phyloP scores from a whole-genome alignment of 1,139 yeast genomes.

The Candida sp. region DNA sequence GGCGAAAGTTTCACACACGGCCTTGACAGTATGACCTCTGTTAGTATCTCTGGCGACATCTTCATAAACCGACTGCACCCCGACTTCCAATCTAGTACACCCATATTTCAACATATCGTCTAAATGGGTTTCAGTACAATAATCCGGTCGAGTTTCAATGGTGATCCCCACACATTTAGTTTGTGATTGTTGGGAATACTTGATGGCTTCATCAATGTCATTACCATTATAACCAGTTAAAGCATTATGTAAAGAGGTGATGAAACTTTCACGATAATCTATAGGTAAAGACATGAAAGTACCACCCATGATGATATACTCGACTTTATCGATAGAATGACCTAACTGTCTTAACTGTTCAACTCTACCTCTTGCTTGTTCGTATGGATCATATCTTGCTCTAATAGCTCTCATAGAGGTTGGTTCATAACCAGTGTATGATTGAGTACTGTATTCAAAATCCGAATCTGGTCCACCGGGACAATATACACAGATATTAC shows the following conservation, averaged over 20 bases:
- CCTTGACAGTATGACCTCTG: constrained; percentile 95
- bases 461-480: constrained; percentile 99
- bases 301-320: constrained; percentile 98
- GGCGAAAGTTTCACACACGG: constrained; percentile 95
- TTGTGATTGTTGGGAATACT: constrained; percentile 87
- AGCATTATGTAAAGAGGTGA: constrained; percentile 90
- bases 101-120: constrained; percentile 97
- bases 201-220: constrained; percentile 86
- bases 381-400: constrained; percentile 97
- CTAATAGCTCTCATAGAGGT: constrained; percentile 98
- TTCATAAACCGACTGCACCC: constrained; percentile 96
- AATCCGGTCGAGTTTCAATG: constrained; percentile 97
- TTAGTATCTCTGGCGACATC: constrained; percentile 99
- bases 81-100: constrained; percentile 94
- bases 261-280: constrained; percentile 85
- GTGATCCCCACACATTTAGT: constrained; percentile 99
- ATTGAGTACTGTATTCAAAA: constrained; percentile 96
- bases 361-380: constrained; percentile 96
- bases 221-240: constrained; percentile 89
- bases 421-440: constrained; percentile 98
- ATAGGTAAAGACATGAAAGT: constrained; percentile 94
- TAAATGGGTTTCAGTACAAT: constrained; percentile 93
- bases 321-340: constrained; percentile 95
- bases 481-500: constrained; percentile 97
- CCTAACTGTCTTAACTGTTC: constrained; percentile 95